Conservation (phyloP, 495 filamentous ascomycete species). For the Xylaria bambusicola region DNA sequence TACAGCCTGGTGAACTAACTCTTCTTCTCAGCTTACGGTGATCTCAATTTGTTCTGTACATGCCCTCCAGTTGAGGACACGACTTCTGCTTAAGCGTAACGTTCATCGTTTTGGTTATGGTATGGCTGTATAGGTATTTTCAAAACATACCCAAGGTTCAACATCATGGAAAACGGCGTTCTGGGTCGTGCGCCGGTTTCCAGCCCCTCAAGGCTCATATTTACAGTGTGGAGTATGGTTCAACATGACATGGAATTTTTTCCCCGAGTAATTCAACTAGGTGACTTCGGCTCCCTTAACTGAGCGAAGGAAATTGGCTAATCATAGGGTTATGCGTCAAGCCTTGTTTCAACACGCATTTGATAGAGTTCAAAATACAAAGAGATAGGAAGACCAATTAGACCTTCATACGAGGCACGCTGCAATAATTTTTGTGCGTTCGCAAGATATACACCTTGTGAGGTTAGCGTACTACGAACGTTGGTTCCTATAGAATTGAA, state of each 20-base stretch:
- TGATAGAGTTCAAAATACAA: not conserved
- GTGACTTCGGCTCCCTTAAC: constrained; percentile 26
- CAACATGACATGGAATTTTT: constrained; percentile 20
- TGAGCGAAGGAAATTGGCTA: constrained; percentile 13
- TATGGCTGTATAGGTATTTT: not conserved
- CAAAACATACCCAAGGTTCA: constrained; percentile 29
- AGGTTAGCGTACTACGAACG: no score
- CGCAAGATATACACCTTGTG: no score
- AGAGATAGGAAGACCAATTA: not conserved
- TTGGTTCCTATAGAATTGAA: no score
- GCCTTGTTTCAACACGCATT: constrained; percentile 19
- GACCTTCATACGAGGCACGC: not conserved
- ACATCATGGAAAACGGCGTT: constrained; percentile 35
- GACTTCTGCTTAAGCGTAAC: constrained; percentile 24
- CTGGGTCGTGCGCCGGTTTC: constrained; percentile 22
- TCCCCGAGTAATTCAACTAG: constrained; percentile 26
- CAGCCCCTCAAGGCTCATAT: constrained; percentile 27
- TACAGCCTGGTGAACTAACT: constrained; percentile 31
- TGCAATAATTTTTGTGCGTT: no score
- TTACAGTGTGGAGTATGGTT: constrained; percentile 20
- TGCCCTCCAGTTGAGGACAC: constrained; percentile 81
- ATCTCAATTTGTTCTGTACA: constrained; percentile 93
- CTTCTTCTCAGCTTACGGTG: constrained; percentile 69
- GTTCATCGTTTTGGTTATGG: not conserved
- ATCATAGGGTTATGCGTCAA: not conserved